Evolutionary conservation across 441 rosid species (phyloP), one percentile per base, ranked within the genome.

Genomic region (Flueggea neowawraea): DNA sequence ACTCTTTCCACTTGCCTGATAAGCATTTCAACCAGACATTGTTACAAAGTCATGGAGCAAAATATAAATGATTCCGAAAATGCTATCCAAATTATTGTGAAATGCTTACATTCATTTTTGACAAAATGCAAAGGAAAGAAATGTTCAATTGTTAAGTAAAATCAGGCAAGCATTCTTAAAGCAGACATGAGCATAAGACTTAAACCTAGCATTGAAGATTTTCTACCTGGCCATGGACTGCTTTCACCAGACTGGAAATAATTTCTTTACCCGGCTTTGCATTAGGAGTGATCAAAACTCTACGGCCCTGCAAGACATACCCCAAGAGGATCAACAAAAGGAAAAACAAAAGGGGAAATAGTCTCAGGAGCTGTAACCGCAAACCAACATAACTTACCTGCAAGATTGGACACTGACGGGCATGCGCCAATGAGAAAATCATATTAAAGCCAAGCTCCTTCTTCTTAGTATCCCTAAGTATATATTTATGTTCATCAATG

Each of bases 391-490:
- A 44, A 43, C 36, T 75, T 71, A 84, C 96, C 85, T 83, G 67
- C 32, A 89, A 69, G 39, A 89, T 75, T 5, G 91, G 91, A 66
- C 32, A 22, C 56, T 82, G 83, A 54, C 81, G 79, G 15, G 96
- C 88, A 69, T 73, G 80, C 60, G 86, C 88, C 75, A 89, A 79
- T 58, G 91, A 75, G 62, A 69, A 77, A 43, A 85, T 72, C 94
- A 89, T 77, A 76, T 79, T 83, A 71, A 89, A 89, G 73, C 89
- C 85, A 39, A 87, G 70, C 64, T 87, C 87, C 75, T 72, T 89
- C 76, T 83, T 89, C 64, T 76, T 82, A n/a, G 66, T 63, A 69
- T 87, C 96, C 63, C 89, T 82, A 33, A 89, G 81, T 48, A 83
- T 60, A 64, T 74, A 83, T 12, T 68, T 57, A 72, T 80, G 87